Base-by-base conservation (phyloP, 176 grass and related monocot species). In the Eremochloa ophiuroides region DNA sequence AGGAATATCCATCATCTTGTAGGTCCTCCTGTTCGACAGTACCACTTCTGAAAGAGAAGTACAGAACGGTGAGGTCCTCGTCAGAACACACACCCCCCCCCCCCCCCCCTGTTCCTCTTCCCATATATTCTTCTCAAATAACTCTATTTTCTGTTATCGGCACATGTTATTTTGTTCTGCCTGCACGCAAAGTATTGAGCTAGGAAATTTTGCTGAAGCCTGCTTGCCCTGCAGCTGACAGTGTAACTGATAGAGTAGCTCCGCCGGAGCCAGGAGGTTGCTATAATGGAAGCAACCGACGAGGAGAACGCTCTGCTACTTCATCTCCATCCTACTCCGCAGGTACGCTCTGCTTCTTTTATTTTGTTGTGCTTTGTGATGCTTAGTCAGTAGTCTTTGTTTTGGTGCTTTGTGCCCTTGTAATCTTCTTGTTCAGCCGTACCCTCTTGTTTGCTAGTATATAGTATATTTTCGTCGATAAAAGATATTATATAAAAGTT, bases 241-340 rank as follows among this genome's bases (percentile, higher is more conserved):
- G 12, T 28, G 39, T 43, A 25, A 20, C 39, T 27, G 40, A 17
- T 27, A n/a, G 40, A 25, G 13, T 10, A 10, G 62, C 62, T 64
- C 16, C 47, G 22, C 6, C 15, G 2, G 23, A 43, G 22, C 35
- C 6, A 44, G 66, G 28, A 43, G 25, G 26, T 20, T 43, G 28
- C 63, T 30, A 84, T 69, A n/a, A 51, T 51, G 82, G 82, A 69
- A 20, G 30, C 64, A 35, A 6, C 14, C 69, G 82, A 85, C 1
- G 82, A 62, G 39, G 82, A 85, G 64, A 78, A 13, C 38, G 74
- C 50, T 8, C 39, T 62, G 64, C 74, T 85, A 1, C 35, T 10
- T 63, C 56, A 51, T 62, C 64, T 47, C 50, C 64, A 62, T 22
- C 65, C 65, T 66, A n/a, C 47, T 82, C 28, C 7, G 38, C 83